phyloP scores from a whole-genome alignment of 2,329 filamentous ascomycete species.

The Mariannaea sp. region DNA sequence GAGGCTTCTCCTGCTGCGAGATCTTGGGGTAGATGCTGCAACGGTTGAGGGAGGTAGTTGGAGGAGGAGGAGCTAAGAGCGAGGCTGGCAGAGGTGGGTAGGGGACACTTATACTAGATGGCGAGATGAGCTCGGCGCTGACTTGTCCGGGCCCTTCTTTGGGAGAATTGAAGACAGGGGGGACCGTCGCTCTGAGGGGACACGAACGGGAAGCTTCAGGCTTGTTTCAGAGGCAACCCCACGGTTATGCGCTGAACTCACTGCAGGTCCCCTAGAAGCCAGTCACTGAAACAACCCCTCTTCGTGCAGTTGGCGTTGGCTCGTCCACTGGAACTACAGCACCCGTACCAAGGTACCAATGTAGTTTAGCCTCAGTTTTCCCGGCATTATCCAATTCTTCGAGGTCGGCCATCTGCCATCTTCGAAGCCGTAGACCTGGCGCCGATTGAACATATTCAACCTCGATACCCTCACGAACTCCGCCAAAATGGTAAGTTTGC shows the following conservation, averaged over 20 bases:
- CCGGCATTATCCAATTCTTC: constrained; percentile 32
- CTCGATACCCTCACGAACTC: constrained; percentile 26
- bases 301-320: no score
- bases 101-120: constrained; percentile 36
- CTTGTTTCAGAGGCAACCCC: constrained; percentile 31
- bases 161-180: neutral
- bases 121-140: constrained; percentile 18
- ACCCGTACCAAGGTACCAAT: no score
- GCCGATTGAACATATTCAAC: constrained; percentile 31
- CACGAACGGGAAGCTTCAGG: constrained; percentile 32
- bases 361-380: constrained; percentile 38
- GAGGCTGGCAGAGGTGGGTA: constrained; percentile 25
- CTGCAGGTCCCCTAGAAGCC: constrained; percentile 7
- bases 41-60: constrained; percentile 24
- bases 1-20: constrained; percentile 24
- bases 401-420: constrained; percentile 19
- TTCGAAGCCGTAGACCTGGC: constrained; percentile 10
- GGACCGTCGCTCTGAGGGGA: neutral
- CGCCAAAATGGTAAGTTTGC: constrained; percentile 31
- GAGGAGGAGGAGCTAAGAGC: constrained; percentile 13
- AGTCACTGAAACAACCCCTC: neutral
- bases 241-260: constrained; percentile 9
- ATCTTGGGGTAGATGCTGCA: constrained; percentile 16
- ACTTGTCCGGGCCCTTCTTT: constrained; percentile 13
- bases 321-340: no score